These are phyloP conservation scores for Grosmannia penicillata DNA, from an alignment of 2,329 filamentous ascomycete genomes.

Conservation along the genomic window DNA sequence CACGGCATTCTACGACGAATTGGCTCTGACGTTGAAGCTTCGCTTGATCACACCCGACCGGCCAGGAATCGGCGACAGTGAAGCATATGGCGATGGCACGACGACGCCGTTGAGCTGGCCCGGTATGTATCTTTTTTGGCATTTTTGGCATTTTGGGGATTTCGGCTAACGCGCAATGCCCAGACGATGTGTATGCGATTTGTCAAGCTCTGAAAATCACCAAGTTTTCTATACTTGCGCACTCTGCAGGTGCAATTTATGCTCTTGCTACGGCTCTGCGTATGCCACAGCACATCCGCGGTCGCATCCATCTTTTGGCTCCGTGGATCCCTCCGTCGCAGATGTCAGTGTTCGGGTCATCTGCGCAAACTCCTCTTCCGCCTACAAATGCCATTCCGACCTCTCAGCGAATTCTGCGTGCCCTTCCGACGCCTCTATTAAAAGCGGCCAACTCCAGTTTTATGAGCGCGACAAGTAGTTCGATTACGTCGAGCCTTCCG, in stretches of 20 bases:
- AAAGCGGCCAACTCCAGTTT: slow-evolving; percentile 94
- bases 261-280: slow-evolving; percentile 86
- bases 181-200: slow-evolving; percentile 77
- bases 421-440: slow-evolving; percentile 76
- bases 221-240: slow-evolving; percentile 90
- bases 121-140: slow-evolving; percentile 37
- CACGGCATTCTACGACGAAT: slow-evolving; percentile 92
- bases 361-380: slow-evolving; percentile 50
- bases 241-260: slow-evolving; percentile 96
- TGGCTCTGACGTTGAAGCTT: slow-evolving; percentile 75
- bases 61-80: slow-evolving; percentile 86
- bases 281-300: slow-evolving; percentile 91
- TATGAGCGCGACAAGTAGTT: slow-evolving; percentile 81
- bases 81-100: slow-evolving; percentile 65
- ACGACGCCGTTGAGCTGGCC: slow-evolving; percentile 89
- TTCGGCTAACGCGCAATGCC: slow-evolving; percentile 15
- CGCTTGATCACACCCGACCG: slow-evolving; percentile 87
- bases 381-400: slow-evolving; percentile 80
- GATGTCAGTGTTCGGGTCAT: slow-evolving; percentile 62
- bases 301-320: slow-evolving; percentile 83
- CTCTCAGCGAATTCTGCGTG: slow-evolving; percentile 78
- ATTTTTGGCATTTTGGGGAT: neutral
- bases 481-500: slow-evolving; percentile 63
- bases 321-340: slow-evolving; percentile 97
- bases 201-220: slow-evolving; percentile 85